phyloP scores from a whole-genome alignment of 139 green algal species.

The Chlamydomonas asymmetrica region DNA sequence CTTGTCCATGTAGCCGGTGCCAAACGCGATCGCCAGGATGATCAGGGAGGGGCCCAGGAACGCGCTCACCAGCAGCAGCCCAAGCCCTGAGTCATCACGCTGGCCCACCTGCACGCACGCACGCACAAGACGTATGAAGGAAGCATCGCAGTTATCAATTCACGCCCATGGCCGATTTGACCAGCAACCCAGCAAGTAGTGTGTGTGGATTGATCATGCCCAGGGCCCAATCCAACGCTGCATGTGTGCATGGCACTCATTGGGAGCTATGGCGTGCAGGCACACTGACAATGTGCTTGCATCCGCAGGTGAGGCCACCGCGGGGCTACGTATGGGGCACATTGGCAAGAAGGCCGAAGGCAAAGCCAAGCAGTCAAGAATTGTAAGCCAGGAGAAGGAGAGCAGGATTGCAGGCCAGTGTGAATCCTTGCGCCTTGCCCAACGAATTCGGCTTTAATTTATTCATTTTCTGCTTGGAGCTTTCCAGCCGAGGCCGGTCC shows the following conservation, averaged over 20 bases:
- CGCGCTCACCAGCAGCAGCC: conserved; percentile 10
- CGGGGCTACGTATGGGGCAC: no score
- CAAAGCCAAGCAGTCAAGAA: no score
- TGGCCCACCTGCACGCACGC: neutral
- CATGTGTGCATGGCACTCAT: neutral
- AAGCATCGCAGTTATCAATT: neutral
- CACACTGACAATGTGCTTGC: no score
- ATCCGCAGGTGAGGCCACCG: no score
- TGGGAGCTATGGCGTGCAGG: no score
- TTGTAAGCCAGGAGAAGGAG: no score
- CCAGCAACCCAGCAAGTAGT: neutral
- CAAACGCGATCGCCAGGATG: conserved; percentile 48
- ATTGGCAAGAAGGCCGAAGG: no score
- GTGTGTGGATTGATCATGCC: neutral
- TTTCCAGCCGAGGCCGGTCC: no score
- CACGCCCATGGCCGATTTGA: neutral
- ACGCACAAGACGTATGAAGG: neutral
- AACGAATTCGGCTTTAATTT: no score
- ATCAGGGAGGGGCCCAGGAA: conserved; percentile 47
- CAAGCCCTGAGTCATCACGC: conserved; percentile 34
- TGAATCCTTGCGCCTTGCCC: no score
- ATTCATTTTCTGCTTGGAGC: no score
- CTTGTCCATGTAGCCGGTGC: conserved; percentile 49
- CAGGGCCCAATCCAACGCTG: neutral
- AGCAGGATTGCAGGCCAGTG: no score